A percentile compares a stretch with the other conserved stretches of the same genome.
Conservation (phyloP, 1,284 basidiomycete species). For the Albatrellus sp. region DNA sequence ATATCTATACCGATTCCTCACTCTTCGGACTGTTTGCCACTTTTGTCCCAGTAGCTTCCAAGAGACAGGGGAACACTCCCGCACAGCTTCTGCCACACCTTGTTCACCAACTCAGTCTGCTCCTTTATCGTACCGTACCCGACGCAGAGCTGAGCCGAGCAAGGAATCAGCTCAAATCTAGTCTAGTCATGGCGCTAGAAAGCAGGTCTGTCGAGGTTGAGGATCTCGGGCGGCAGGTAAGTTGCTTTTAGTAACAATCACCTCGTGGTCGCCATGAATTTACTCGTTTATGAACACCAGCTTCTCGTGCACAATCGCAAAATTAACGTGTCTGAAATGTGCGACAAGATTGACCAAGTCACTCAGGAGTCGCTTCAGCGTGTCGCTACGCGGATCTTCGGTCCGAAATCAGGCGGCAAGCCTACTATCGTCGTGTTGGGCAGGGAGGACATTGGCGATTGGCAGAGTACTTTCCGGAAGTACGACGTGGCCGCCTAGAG, state of each 20-base stretch:
- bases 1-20: slow-evolving; percentile 92
- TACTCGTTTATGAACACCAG: slow-evolving; percentile 26
- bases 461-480: slow-evolving; percentile 45
- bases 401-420: slow-evolving; percentile 44
- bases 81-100: slow-evolving; percentile 75
- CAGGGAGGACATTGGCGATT: slow-evolving; percentile 54
- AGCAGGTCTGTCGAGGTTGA: slow-evolving; percentile 85
- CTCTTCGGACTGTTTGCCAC: slow-evolving; percentile 89
- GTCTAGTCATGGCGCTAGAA: slow-evolving; percentile 93
- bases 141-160: slow-evolving; percentile 70
- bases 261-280: not conserved
- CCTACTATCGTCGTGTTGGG: slow-evolving; percentile 68
- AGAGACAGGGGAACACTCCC: slow-evolving; percentile 47
- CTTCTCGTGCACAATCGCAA: slow-evolving; percentile 87
- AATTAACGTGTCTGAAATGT: slow-evolving; percentile 87
- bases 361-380: slow-evolving; percentile 58
- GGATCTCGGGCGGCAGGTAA: slow-evolving; percentile 75
- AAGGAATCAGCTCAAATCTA: slow-evolving; percentile 93
- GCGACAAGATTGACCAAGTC: slow-evolving; percentile 76
- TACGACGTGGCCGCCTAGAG: slow-evolving; percentile 39
- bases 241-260: slow-evolving; percentile 8
- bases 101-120: slow-evolving; percentile 70
- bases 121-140: slow-evolving; percentile 58
- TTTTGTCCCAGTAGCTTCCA: slow-evolving; percentile 64
- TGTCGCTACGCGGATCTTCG: slow-evolving; percentile 67